Evolutionary conservation across 208 protist genomes (phyloP).

Genomic region (Spongospora subterranea): DNA sequence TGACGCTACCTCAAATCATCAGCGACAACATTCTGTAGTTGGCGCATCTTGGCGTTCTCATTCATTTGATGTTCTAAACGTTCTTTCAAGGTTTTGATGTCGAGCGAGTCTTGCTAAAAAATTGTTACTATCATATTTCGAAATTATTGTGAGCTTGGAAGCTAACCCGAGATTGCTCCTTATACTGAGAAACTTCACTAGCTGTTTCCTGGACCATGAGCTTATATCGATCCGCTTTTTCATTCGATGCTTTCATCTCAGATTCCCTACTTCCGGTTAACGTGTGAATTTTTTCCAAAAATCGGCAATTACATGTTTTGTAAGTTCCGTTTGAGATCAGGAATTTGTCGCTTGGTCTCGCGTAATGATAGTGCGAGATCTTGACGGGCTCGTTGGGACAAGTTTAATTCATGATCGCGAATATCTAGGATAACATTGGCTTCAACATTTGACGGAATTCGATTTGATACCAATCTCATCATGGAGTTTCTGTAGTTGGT

Average conservation of each 20-base stretch:
- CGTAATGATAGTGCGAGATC: slow-evolving; percentile 1
- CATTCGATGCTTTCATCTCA: not conserved
- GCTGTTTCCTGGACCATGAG: not conserved
- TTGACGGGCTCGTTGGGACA: not conserved
- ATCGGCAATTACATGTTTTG: not conserved
- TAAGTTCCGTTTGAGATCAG: not conserved
- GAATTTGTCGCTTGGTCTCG: slow-evolving; percentile 17
- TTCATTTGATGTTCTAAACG: not conserved
- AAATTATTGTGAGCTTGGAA: too few species aligned
- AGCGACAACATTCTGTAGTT: slow-evolving; percentile 41
- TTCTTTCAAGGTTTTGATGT: not conserved
- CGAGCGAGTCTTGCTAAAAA: too few species aligned
- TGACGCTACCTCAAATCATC: not conserved
- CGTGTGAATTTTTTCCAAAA: not conserved
- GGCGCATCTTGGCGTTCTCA: slow-evolving; percentile 48
- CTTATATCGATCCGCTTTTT: not conserved
- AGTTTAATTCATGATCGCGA: not conserved
- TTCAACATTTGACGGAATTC: not conserved
- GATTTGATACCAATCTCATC: slow-evolving; percentile 9
- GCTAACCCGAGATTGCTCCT: too few species aligned
- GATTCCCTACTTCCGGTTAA: not conserved
- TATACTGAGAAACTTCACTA: not conserved
- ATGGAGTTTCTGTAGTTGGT: slow-evolving; percentile 7
- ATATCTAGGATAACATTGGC: not conserved
- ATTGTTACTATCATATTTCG: too few species aligned